Evolutionary conservation across 2,329 filamentous ascomycete genomes (phyloP), one percentile per base, ranked within the genome.

Genomic region (Zelopaecilomyces penicillatus): DNA sequence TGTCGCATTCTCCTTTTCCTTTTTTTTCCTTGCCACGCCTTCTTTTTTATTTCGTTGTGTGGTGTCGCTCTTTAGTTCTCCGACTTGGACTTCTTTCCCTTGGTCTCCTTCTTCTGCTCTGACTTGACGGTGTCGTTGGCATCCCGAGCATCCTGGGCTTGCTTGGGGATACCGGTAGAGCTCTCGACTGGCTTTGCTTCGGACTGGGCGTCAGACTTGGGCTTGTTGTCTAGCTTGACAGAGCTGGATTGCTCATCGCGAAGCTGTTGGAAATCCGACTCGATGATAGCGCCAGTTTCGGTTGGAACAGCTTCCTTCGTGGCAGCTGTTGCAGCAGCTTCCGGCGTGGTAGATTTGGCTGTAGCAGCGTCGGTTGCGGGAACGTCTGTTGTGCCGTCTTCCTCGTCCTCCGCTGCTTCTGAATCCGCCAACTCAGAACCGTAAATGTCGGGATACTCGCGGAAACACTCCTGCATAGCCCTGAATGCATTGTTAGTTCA

Each of bases 381-480:
- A 33, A 19, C 39, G 19, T 26, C 30, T 12, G 55, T 51, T 3
- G 56, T 54, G 2, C 56, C 57, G 28, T 57, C 64, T 32, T 59
- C 60, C 39, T 51, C 54, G 6, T 52, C 56, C 19, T 50, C 50
- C 9, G 50, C 52, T 26, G 59, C 61, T 9, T 58, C 61, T 19
- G 61, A 65, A 30, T 66, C 65, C 30, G 83, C 81, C 12, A 96
- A 73, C 64, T 97, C 91, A 37, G 85, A 78, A 48, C 89, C 90
- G 66, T 98, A 98, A 48, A 96, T 76, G 37, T 97, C 93, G 19
- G 93, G 93, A 65, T 96, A 86, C 63, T 82, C 71, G 56, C 89
- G 80, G 77, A 98, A 98, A 73, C 93, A 98, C 58, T 91, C 84
- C 71, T 97, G 93, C 93, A 98, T 98, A 57, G 76, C 82, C 75